Percentiles rank a stretch among this genome's conserved stretches.
These are phyloP conservation scores for Populus alba DNA, from an alignment of 345 rosid species.

Conservation along the genomic window DNA sequence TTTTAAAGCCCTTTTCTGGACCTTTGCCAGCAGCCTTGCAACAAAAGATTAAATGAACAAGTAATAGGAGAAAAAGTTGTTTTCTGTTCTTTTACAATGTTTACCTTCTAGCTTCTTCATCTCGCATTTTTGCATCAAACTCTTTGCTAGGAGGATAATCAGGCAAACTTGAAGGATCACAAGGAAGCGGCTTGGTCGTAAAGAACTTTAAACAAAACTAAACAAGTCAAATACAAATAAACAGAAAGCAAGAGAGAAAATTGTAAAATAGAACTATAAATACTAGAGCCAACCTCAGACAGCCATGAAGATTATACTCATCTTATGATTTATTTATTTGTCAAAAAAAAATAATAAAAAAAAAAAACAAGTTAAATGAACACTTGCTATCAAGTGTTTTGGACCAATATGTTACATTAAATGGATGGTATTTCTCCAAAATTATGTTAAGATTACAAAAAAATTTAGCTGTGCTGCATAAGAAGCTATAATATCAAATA, in stretches of 20 bases:
- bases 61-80: neutral
- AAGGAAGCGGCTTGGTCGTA: slow-evolving; percentile 74
- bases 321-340: neutral
- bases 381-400: neutral
- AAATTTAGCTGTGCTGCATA: neutral
- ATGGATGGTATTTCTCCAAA: neutral
- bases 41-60: neutral
- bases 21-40: neutral
- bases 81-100: slow-evolving; percentile 10
- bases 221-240: slow-evolving; percentile 21
- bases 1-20: neutral
- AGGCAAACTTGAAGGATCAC: slow-evolving; percentile 93
- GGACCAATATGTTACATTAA: neutral
- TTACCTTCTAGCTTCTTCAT: slow-evolving; percentile 92
- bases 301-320: neutral
- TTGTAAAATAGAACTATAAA: neutral
- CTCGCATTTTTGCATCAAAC: slow-evolving; percentile 91
- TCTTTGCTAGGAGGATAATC: slow-evolving; percentile 97
- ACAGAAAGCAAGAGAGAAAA: neutral
- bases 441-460: neutral
- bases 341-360: neutral
- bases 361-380: too few species aligned
- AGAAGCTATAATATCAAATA: neutral
- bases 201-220: slow-evolving; percentile 58
- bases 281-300: neutral